Base-by-base conservation (phyloP, 148 eudicot genomes). In the Heliosperma pusillum region DNA sequence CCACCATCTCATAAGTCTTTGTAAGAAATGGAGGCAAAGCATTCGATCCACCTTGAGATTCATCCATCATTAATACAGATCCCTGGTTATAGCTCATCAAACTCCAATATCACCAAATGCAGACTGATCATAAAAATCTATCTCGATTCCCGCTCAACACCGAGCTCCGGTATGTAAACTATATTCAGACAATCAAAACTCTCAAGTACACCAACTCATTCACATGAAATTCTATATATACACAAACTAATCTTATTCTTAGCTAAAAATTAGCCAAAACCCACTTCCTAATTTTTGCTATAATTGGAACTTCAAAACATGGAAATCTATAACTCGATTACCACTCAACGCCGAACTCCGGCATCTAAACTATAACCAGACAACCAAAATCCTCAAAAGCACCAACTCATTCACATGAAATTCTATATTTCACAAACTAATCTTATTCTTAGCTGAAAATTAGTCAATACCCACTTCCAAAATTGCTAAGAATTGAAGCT, bases 1-100 rank as follows among this genome's bases (percentile, higher is more conserved):
- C 96, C 45, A 93, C 93, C 97, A 93, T 93, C 66, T 93, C 97
- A 71, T 93, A 90, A 4, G 96, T 93, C 92, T 93, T 93, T 20
- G 83, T 53, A 68, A 93, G 79, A 30, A 93, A 93, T 8, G 97
- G 97, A 73, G 97, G 96, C 82, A 93, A 84, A 20, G 86, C 83
- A 82, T 80, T 85, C 7, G 96, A 82, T 73, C 83, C 85, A 70
- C 87, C 81, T 63, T 88, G 86, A 81, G 82, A 77, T 70, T 93
- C 97, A 73, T 90, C 93, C 96, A 90, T 90, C 76, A 69, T 80
- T 17, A 72, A 55, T 26, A 62, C 66, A 77, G 72, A 79, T 70
- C 71, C 75, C 44, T 53, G 77, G 67, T 62, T 69, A 75, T 58
- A 81, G 24, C 74, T 55, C 76, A 27, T 30, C 69, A 58, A 59